A percentile compares a stretch with the other conserved stretches of the same genome.
Conservation (phyloP, 108 stramenopile genomes). For the Cyclotella choctawhatcheeana region DNA sequence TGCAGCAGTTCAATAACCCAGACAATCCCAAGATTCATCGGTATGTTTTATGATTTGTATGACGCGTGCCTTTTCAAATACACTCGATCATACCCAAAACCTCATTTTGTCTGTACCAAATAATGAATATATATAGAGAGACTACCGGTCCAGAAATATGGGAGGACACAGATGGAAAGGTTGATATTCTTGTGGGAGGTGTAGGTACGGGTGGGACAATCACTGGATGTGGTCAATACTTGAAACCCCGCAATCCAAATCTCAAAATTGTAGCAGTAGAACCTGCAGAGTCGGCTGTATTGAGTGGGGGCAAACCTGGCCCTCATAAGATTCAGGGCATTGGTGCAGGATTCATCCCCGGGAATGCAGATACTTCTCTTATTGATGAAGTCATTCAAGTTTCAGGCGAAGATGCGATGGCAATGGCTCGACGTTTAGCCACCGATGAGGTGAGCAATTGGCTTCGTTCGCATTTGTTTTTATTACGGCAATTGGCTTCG, state of each 20-base stretch:
- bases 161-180: constrained; percentile 72
- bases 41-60: not conserved
- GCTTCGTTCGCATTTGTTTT: no score
- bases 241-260: constrained; percentile 72
- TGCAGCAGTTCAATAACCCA: constrained; percentile 95
- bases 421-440: constrained; percentile 64
- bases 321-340: constrained; percentile 93
- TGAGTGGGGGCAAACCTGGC: constrained; percentile 81
- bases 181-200: constrained; percentile 88
- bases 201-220: constrained; percentile 90
- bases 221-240: constrained; percentile 74
- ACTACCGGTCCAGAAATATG: constrained; percentile 88
- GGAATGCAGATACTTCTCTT: constrained; percentile 84
- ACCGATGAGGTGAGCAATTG: no score
- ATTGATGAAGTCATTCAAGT: constrained; percentile 72
- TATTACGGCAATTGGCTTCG: no score
- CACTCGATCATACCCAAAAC: no score
- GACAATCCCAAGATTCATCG: constrained; percentile 91
- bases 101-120: not conserved
- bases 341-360: constrained; percentile 88
- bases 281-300: constrained; percentile 69
- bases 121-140: constrained; percentile 25
- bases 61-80: no score
- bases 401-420: constrained; percentile 65
- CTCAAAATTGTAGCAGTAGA: constrained; percentile 81